These are phyloP conservation scores for Suillus subaureus DNA, from an alignment of 768 basidiomycete species.

Conservation along the genomic window DNA sequence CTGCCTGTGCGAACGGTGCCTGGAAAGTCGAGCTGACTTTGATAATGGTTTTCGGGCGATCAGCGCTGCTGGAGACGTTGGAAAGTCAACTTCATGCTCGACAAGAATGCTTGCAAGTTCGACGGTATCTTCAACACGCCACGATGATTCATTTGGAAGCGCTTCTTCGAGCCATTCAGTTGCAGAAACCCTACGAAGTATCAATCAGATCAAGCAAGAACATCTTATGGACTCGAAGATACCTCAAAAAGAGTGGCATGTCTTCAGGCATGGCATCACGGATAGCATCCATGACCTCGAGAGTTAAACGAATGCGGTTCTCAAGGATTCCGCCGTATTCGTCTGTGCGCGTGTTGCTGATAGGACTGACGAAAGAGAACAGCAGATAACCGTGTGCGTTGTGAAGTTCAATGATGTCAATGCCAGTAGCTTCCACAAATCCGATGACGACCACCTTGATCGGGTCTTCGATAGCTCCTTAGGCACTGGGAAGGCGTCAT, in stretches of 20 bases:
- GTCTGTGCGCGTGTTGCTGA: constrained; percentile 75
- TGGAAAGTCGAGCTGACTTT: constrained; percentile 40
- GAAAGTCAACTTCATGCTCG: constrained; percentile 71
- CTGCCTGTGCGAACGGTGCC: constrained; percentile 56
- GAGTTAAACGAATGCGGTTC: constrained; percentile 70
- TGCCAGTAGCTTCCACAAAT: constrained; percentile 64
- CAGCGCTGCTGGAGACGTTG: constrained; percentile 71
- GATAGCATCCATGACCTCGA: constrained; percentile 54
- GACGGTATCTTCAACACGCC: constrained; percentile 71
- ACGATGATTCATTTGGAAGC: constrained; percentile 59
- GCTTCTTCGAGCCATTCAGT: constrained; percentile 72
- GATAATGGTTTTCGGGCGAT: constrained; percentile 39
- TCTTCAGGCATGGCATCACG: constrained; percentile 57
- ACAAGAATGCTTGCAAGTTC: constrained; percentile 58
- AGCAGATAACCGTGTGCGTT: constrained; percentile 68
- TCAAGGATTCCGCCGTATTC: constrained; percentile 71
- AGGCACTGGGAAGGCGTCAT: constrained; percentile 54
- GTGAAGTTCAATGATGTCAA: constrained; percentile 75
- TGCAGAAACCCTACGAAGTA: constrained; percentile 56
- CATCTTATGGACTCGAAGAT: background rate
- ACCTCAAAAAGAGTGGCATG: constrained; percentile 78
- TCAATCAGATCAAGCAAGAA: background rate
- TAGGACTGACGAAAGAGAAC: constrained; percentile 69
- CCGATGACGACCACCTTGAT: constrained; percentile 67
- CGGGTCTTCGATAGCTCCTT: constrained; percentile 58